phyloP scores from a whole-genome alignment of 148 eudicot genomes.

The Beta vulgaris region DNA sequence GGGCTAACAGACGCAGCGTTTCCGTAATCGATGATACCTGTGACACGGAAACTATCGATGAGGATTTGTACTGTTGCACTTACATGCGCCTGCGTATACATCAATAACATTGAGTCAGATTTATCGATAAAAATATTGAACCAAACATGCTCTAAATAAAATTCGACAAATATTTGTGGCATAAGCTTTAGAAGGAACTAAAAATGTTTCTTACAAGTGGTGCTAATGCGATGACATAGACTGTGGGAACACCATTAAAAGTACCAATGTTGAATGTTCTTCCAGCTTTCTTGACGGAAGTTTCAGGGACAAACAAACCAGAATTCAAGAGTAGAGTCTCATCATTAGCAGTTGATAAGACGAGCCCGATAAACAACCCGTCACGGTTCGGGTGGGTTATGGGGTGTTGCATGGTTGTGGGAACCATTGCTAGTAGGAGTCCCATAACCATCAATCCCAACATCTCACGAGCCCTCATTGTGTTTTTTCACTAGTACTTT shows the following conservation, averaged over 20 bases:
- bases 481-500: background rate
- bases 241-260: background rate
- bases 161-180: background rate
- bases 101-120: background rate
- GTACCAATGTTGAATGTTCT: slow-evolving; percentile 2
- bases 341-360: background rate
- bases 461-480: background rate
- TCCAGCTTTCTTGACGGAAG: slow-evolving; percentile 1
- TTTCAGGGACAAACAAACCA: background rate
- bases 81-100: background rate
- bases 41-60: background rate
- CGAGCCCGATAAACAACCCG: background rate
- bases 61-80: slow-evolving; percentile 2
- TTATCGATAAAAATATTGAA: background rate
- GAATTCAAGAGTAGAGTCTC: background rate
- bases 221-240: background rate
- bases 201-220: slow-evolving; percentile 5
- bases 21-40: slow-evolving; percentile 14
- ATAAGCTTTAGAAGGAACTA: background rate
- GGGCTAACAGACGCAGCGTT: background rate
- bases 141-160: too few relatives aligned
- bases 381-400: background rate
- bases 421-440: slow-evolving; percentile 14
- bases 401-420: slow-evolving; percentile 12
- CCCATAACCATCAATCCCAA: background rate